These are phyloP conservation scores for Noccaea bulbosa DNA, from an alignment of 345 rosid genomes.

Conservation along the genomic window DNA sequence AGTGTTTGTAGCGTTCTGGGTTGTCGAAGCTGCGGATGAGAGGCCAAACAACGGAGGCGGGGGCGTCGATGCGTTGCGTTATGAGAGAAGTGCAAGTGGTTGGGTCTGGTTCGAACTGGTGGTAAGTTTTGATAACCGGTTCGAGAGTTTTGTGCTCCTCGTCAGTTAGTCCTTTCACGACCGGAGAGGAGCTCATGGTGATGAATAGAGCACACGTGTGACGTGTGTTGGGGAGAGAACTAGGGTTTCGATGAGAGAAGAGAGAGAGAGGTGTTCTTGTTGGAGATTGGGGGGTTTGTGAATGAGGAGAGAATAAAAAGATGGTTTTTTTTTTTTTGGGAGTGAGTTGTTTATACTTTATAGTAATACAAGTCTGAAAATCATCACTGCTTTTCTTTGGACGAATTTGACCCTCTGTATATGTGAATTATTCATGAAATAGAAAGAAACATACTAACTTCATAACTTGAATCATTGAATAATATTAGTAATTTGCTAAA, in stretches of 20 bases:
- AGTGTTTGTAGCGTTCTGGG: slow-evolving; percentile 86
- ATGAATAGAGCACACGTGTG: slow-evolving; percentile 12
- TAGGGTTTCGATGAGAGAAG: slow-evolving; percentile 11
- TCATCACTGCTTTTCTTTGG: slow-evolving; percentile 6
- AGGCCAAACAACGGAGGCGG: slow-evolving; percentile 67
- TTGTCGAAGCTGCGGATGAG: slow-evolving; percentile 63
- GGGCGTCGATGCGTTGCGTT: slow-evolving; percentile 75
- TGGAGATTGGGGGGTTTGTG: slow-evolving; percentile 22
- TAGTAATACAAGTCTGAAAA: slow-evolving; percentile 4
- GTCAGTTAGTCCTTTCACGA: slow-evolving; percentile 53
- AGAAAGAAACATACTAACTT: background rate
- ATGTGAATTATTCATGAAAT: slow-evolving; percentile 3
- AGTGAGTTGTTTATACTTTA: background rate
- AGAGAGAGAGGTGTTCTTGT: slow-evolving; percentile 13
- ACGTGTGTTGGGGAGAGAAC: background rate
- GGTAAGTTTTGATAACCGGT: slow-evolving; percentile 60
- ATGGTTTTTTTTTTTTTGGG: background rate
- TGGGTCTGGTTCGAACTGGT: slow-evolving; percentile 53
- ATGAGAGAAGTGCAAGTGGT: slow-evolving; percentile 75
- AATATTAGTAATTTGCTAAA: no score
- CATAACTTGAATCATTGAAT: no score
- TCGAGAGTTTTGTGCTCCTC: slow-evolving; percentile 58
- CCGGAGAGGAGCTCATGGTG: slow-evolving; percentile 29
- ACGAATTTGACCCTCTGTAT: slow-evolving; percentile 14
- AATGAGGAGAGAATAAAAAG: slow-evolving; percentile 27